phyloP scores from a whole-genome alignment of 257 asterid species.

The Scutellaria baicalensis region DNA sequence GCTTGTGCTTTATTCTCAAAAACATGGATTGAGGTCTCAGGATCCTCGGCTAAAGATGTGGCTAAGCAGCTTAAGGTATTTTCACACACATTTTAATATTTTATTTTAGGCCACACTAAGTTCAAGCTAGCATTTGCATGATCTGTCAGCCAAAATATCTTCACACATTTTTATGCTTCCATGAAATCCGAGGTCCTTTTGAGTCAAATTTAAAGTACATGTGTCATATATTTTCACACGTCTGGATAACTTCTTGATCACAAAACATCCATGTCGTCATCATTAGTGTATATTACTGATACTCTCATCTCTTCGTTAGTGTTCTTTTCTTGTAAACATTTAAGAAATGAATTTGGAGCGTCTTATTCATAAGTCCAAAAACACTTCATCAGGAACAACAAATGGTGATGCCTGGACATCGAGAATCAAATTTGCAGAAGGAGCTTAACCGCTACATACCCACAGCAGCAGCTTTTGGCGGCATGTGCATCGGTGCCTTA shows the following conservation, averaged over 20 bases:
- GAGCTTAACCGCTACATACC: slow-evolving; percentile 88
- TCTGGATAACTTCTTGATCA: background rate
- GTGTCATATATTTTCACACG: background rate
- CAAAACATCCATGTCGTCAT: background rate
- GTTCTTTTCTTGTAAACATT: too few relatives aligned
- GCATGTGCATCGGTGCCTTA: slow-evolving; percentile 82
- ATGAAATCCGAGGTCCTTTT: background rate
- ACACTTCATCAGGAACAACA: slow-evolving; percentile 70
- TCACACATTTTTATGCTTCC: background rate
- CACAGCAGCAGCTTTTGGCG: slow-evolving; percentile 91
- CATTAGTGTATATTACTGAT: background rate
- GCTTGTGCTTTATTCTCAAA: slow-evolving; percentile 36
- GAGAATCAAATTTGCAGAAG: slow-evolving; percentile 77
- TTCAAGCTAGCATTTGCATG: too few relatives aligned
- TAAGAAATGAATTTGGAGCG: too few relatives aligned
- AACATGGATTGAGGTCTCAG: slow-evolving; percentile 37
- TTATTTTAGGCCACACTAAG: too few relatives aligned
- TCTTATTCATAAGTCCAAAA: too few relatives aligned
- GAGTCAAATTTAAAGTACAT: background rate
- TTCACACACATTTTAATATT: background rate
- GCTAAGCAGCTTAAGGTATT: slow-evolving; percentile 62
- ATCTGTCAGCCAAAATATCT: too few relatives aligned
- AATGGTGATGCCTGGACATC: slow-evolving; percentile 95
- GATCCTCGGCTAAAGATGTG: slow-evolving; percentile 34
- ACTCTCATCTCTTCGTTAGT: background rate